These are phyloP conservation scores for Chrysosporium queenslandicum DNA, from an alignment of 2,329 filamentous ascomycete species.

Conservation along the genomic window DNA sequence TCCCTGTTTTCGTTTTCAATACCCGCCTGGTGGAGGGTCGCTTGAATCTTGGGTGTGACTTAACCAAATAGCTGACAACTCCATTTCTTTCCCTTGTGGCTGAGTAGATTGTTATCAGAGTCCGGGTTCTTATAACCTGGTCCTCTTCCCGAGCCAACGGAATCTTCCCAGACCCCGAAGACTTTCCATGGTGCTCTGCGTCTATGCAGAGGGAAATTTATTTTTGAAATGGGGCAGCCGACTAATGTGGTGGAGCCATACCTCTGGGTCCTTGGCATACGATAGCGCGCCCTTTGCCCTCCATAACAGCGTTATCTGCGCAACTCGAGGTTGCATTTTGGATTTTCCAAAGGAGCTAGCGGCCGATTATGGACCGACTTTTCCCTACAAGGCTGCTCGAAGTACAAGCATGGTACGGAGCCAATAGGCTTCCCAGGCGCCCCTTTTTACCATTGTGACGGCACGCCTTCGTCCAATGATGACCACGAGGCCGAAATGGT, in stretches of 20 bases:
- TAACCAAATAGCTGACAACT: slow-evolving; percentile 23
- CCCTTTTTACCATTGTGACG: not conserved
- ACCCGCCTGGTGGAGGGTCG: not conserved
- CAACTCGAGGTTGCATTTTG: slow-evolving; percentile 3
- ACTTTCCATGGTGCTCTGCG: not conserved
- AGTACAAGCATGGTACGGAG: not conserved
- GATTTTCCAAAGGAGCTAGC: not conserved
- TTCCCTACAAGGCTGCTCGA: not conserved
- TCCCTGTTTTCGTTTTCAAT: not conserved
- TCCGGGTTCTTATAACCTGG: slow-evolving; percentile 38
- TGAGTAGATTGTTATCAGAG: slow-evolving; percentile 39
- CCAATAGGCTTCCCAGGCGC: not conserved
- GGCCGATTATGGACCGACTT: not conserved
- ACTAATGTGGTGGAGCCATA: not conserved
- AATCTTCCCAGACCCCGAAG: not conserved
- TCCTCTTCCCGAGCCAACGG: slow-evolving; percentile 6
- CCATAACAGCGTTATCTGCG: not conserved
- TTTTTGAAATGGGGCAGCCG: not conserved
- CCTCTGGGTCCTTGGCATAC: slow-evolving; percentile 6
- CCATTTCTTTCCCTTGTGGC: slow-evolving; percentile 18
- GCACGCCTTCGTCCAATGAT: too few relatives aligned
- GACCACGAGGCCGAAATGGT: too few relatives aligned
- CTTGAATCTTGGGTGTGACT: slow-evolving; percentile 16
- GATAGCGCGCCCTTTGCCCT: not conserved
- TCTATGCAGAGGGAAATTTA: not conserved